phyloP scores from a whole-genome alignment of 2,329 filamentous ascomycete species.

The Lachnellula suecica region DNA sequence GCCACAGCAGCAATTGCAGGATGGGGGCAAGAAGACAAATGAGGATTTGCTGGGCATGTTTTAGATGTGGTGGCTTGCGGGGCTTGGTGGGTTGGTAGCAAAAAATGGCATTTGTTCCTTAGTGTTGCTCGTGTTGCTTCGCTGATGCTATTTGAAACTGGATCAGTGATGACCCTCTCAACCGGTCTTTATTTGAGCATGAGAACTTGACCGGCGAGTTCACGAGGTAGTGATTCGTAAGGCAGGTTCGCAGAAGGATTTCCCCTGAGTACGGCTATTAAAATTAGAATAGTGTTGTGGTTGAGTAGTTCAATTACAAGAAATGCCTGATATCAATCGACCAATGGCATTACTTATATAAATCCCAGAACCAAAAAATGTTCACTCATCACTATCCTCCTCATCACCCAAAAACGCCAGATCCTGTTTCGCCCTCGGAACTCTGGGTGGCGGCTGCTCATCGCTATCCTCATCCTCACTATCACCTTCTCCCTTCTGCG shows the following conservation, averaged over 20 bases:
- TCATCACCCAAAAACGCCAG: constrained; percentile 69
- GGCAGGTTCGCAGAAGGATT: neutral
- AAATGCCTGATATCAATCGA: neutral
- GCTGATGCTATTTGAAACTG: neutral
- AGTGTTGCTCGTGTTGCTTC: neutral
- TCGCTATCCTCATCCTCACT: constrained; percentile 13
- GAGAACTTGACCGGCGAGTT: no score
- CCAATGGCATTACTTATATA: neutral
- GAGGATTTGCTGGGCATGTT: constrained; percentile 62
- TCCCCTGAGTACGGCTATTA: neutral
- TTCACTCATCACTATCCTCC: constrained; percentile 47
- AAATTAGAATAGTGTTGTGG: neutral
- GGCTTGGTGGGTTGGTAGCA: neutral
- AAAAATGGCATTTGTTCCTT: neutral
- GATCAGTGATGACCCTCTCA: neutral
- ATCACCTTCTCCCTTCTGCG: constrained; percentile 24
- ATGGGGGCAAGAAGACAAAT: constrained; percentile 48
- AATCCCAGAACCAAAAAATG: neutral
- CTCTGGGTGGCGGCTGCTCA: constrained; percentile 35
- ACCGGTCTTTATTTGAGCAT: neutral
- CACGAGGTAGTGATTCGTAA: neutral
- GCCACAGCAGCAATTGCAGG: constrained; percentile 55
- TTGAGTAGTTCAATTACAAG: neutral
- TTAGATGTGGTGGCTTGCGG: constrained; percentile 32
- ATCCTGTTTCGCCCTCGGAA: constrained; percentile 38